Conservation (phyloP, 345 rosid genomes). For the Fremontodendron californicum region DNA sequence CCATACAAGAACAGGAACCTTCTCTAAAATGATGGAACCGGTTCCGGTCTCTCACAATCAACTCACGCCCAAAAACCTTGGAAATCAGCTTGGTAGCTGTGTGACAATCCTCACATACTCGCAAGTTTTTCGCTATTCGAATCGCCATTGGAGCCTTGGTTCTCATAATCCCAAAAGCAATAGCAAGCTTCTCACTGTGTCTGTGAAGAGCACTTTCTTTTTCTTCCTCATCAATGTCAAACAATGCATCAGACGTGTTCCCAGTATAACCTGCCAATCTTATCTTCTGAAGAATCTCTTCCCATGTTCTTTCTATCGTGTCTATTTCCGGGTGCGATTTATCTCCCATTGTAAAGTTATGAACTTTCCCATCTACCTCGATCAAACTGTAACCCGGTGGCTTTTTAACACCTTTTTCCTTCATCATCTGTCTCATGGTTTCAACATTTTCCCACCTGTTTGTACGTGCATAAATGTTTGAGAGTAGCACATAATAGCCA, state of each 20-base stretch:
- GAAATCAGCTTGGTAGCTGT: constrained; percentile 63
- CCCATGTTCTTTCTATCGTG: constrained; percentile 56
- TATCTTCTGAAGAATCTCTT: constrained; percentile 53
- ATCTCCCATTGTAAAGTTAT: constrained; percentile 57
- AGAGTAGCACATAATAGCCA: constrained; percentile 69
- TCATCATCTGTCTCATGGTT: constrained; percentile 51
- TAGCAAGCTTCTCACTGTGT: constrained; percentile 82
- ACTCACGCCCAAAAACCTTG: constrained; percentile 50
- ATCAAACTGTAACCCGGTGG: constrained; percentile 53
- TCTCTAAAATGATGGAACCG: constrained; percentile 71
- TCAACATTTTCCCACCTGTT: constrained; percentile 55
- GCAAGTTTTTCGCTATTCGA: constrained; percentile 70
- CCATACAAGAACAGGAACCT: constrained; percentile 70
- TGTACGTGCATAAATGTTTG: constrained; percentile 63
- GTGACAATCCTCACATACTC: constrained; percentile 76
- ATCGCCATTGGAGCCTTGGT: constrained; percentile 30
- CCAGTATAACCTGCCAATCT: constrained; percentile 50
- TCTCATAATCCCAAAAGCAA: constrained; percentile 60
- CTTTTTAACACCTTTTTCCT: constrained; percentile 57
- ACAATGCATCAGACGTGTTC: constrained; percentile 49
- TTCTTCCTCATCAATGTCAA: constrained; percentile 75
- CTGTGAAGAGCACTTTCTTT: constrained; percentile 48
- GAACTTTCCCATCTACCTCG: constrained; percentile 54
- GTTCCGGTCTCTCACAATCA: constrained; percentile 69
- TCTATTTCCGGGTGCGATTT: constrained; percentile 52